phyloP scores from a whole-genome alignment of 2,329 filamentous ascomycete genomes.

The Xylariaceae sp. region DNA sequence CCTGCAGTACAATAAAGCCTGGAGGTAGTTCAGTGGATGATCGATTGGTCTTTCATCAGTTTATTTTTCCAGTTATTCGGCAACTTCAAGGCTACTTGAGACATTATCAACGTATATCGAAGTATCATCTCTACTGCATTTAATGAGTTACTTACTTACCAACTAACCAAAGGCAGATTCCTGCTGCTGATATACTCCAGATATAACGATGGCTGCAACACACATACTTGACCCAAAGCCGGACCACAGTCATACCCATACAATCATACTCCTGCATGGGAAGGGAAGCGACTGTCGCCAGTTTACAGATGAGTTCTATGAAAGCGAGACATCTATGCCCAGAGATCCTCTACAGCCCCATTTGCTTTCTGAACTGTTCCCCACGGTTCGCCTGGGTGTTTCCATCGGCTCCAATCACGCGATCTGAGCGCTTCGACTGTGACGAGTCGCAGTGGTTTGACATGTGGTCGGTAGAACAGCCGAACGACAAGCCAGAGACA shows the following conservation, averaged over 20 bases:
- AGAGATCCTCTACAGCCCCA: conserved; percentile 14
- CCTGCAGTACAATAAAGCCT: too few species aligned
- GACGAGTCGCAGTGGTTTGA: conserved; percentile 32
- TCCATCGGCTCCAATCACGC: conserved; percentile 17
- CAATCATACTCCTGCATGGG: conserved; percentile 45
- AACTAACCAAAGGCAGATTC: too few species aligned
- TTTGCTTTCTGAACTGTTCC: conserved; percentile 22
- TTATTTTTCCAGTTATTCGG: too few species aligned
- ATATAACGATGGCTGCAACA: too few species aligned
- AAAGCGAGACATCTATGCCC: conserved; percentile 28
- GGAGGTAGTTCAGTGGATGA: too few species aligned
- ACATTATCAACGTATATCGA: too few species aligned
- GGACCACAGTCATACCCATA: conserved; percentile 41
- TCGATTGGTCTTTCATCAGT: too few species aligned
- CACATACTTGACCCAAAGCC: conserved; percentile 35
- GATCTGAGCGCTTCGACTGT: conserved; percentile 20
- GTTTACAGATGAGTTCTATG: conserved; percentile 40
- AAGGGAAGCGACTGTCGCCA: conserved; percentile 37
- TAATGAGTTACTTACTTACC: too few species aligned
- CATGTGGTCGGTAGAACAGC: conserved; percentile 50
- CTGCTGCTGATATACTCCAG: too few species aligned
- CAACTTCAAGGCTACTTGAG: too few species aligned
- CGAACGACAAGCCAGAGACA: conserved; percentile 32
- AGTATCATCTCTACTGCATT: too few species aligned
- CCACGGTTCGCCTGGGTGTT: conserved; percentile 30